These are phyloP conservation scores for Helminthosporium solani DNA, from an alignment of 2,329 filamentous ascomycete genomes.

Conservation along the genomic window DNA sequence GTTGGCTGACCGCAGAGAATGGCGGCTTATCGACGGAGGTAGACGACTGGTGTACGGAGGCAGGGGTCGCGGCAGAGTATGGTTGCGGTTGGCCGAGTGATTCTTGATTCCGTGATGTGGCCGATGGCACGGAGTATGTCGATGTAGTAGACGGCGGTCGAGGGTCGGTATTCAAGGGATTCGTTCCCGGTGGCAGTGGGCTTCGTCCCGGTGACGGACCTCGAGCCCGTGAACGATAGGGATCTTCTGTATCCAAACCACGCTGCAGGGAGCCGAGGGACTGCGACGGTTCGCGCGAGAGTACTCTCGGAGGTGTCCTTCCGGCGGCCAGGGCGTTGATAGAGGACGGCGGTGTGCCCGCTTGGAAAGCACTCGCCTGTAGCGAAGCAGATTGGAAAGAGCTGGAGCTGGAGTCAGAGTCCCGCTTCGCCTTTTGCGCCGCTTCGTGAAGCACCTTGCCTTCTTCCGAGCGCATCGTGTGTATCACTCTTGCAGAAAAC, in stretches of 20 bases:
- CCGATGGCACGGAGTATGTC: constrained; percentile 29
- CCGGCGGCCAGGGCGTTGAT: constrained; percentile 20
- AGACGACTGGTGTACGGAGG: constrained; percentile 18
- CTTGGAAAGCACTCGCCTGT: constrained; percentile 14
- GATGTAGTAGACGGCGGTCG: constrained; percentile 29
- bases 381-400: constrained; percentile 27
- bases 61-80: constrained; percentile 15
- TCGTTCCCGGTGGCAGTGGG: constrained; percentile 27
- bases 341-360: constrained; percentile 27
- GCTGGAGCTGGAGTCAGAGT: constrained; percentile 34
- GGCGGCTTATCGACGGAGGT: constrained; percentile 17
- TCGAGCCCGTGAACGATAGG: constrained; percentile 32
- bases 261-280: constrained; percentile 15
- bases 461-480: constrained; percentile 56
- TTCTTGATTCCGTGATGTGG: constrained; percentile 18
- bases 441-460: constrained; percentile 51
- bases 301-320: constrained; percentile 24
- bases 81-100: constrained; percentile 24
- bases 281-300: constrained; percentile 13
- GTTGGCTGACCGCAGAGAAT: constrained; percentile 19
- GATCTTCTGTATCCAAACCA: constrained; percentile 27
- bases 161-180: constrained; percentile 26
- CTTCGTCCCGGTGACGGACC: constrained; percentile 30
- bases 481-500: constrained; percentile 49
- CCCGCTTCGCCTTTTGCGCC: constrained; percentile 20